Evolutionary conservation across 2,329 filamentous ascomycete species (phyloP), one percentile per base, ranked within the genome.

Genomic region (Bipolaris sorokiniana): DNA sequence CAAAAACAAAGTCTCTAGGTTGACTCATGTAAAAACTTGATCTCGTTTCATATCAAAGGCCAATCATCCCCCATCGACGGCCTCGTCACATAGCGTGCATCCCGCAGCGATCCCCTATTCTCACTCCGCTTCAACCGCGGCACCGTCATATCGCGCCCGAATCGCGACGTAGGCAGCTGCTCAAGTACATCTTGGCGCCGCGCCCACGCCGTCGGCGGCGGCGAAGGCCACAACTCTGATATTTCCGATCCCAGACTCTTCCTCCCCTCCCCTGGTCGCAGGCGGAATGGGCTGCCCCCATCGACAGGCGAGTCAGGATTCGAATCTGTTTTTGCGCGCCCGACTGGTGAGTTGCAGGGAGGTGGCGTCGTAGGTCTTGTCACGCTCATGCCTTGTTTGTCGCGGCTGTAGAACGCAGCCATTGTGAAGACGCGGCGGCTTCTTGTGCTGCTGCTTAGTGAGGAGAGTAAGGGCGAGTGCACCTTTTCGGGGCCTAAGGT

Each of bases 271-370:
- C 66, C 68, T n/a, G 64, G 65, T 52, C 69, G 74, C 16, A 72
- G 50, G 7, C 65, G 65, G 40, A 73, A 73, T 10, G 72, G 70
- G 40, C 64, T 71, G 2, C 59, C 59, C 15, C 62, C 59, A 48
- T 73, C 71, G 28, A 75, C 70, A 6, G 71, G 71, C 13, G 66
- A 70, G 20, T 72, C 70, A 20, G 38, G 44, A 16, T 51, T 40
- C 9, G 45, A 57, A 22, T 31, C 10, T 31, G 28, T 31, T 13
- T 31, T 31, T 31, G 28, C 28, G 10, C 28, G 28, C 28, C 4
- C 10, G 28, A 31, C 10, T 4, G 28, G 28, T 4, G 28, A 13
- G 28, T 31, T 31, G 28, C 9, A 31, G 16, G 47, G 47, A 9
- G 52, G 23, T 31, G 47, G 47, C 9, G 52, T 55, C 36, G 20